These are phyloP conservation scores for Brassica nigra DNA, from an alignment of 345 rosid species.

Conservation along the genomic window DNA sequence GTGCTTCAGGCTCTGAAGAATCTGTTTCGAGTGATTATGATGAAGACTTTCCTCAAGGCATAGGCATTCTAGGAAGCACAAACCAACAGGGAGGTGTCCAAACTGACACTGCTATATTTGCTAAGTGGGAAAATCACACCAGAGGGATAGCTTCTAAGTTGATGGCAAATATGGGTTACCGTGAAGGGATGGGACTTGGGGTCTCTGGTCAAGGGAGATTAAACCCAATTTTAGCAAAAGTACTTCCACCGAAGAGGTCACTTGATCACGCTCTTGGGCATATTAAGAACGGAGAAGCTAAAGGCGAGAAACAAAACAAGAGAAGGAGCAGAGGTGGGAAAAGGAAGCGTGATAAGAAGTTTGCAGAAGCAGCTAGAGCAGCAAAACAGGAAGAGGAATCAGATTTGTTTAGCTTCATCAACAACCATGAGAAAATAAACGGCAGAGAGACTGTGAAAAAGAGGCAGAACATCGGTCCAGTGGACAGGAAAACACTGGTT, in stretches of 20 bases:
- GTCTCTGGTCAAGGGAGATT: conserved; percentile 85
- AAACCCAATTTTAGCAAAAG: conserved; percentile 76
- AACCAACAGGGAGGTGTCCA: conserved; percentile 64
- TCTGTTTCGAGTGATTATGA: conserved; percentile 63
- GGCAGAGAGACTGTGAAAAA: conserved; percentile 43
- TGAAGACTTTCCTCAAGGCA: conserved; percentile 60
- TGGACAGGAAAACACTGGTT: conserved; percentile 65
- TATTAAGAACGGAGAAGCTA: conserved; percentile 42
- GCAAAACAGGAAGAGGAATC: conserved; percentile 64
- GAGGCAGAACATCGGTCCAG: conserved; percentile 50
- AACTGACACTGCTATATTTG: conserved; percentile 76
- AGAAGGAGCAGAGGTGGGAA: conserved; percentile 91
- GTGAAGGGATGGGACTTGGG: conserved; percentile 95
- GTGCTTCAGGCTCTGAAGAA: conserved; percentile 57
- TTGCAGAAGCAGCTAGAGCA: conserved; percentile 71
- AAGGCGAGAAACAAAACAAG: conserved; percentile 45
- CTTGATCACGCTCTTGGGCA: conserved; percentile 73
- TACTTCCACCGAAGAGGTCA: conserved; percentile 81
- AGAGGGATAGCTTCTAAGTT: conserved; percentile 93
- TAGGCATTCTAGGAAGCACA: conserved; percentile 68
- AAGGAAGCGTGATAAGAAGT: conserved; percentile 83
- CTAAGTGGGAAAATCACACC: conserved; percentile 97
- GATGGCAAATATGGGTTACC: conserved; percentile 97
- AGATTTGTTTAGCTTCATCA: conserved; percentile 82
- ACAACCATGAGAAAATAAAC: conserved; percentile 45